Evolutionary conservation across 2,329 filamentous ascomycete species (phyloP), one percentile per base, ranked within the genome.

Genomic region (Phaeoacremonium minimum): DNA sequence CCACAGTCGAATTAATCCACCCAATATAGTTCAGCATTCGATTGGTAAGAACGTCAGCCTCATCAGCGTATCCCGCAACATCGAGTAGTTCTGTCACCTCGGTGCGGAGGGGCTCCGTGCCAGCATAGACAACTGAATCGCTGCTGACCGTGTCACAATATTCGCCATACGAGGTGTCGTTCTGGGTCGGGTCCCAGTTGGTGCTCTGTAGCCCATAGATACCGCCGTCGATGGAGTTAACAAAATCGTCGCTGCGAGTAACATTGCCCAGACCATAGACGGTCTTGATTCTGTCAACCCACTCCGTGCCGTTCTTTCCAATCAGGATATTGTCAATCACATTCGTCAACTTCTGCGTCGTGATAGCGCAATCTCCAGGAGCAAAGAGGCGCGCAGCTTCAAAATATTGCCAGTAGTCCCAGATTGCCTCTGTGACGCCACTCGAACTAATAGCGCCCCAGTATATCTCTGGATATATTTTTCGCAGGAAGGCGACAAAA

Each of bases 391-490:
- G 63, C 1, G 68, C 67, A 1, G 71, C 73, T 47, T 76, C 71
- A 28, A 57, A 69, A 47, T 78, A 79, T 49, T 74, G 55, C 72
- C 85, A 91, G 59, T 82, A 91, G 48, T 93, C 85, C 46, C 78
- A 80, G 37, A 93, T 84, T 4, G 86, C 86, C 41, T 77, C 75
- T 0, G 85, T 86, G 1, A 93, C 86, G 1, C 85, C 88, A 1
- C 85, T 91, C 0, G 85, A 89, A 0, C 85, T 83, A 33, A 95
- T 91, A 5, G 83, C 77, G 7, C 77, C 88, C 73, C 77, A 91
- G 60, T 85, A 93, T 7, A 83, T 63, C 19, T 91, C 80, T 0
- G 88, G 87, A 55, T 95, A 94, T 13, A 82, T 55, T 40, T 84
- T 80, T 19, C 87, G 79, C 26, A 88, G 60, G 48, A 95, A 83